A percentile compares a stretch with the other conserved stretches of the same genome.
Evolutionary conservation across 768 basidiomycete species (phyloP).

Genomic region (Boletus rubropictus): DNA sequence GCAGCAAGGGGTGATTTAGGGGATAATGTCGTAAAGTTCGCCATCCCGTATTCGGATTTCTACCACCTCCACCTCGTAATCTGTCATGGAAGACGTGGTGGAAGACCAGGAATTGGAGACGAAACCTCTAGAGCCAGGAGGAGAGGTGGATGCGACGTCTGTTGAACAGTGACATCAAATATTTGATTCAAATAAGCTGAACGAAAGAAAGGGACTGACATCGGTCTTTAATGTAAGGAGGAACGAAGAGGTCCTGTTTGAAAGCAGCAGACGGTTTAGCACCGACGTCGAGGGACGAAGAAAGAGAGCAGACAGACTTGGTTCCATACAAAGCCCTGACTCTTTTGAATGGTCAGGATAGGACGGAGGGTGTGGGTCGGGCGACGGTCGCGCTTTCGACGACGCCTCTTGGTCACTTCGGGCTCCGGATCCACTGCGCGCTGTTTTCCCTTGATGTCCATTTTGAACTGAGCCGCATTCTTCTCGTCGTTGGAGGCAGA

Average conservation of each 20-base stretch:
- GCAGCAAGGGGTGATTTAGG: conserved; percentile 26
- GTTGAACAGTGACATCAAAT: not conserved
- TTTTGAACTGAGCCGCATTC: conserved; percentile 39
- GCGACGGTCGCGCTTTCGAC: conserved; percentile 50
- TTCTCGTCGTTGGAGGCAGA: conserved; percentile 28
- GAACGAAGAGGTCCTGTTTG: conserved; percentile 76
- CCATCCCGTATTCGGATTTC: conserved; percentile 80
- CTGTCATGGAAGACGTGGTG: conserved; percentile 57
- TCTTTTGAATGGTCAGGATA: conserved; percentile 79
- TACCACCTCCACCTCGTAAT: conserved; percentile 83
- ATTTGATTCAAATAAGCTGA: conserved; percentile 5
- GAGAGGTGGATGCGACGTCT: conserved; percentile 83
- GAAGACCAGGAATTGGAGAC: conserved; percentile 66
- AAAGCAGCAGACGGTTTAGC: not conserved
- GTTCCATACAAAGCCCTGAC: conserved; percentile 90
- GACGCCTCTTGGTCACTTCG: conserved; percentile 44
- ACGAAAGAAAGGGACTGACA: conserved; percentile 48
- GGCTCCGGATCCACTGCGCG: conserved; percentile 65
- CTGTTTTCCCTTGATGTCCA: conserved; percentile 76
- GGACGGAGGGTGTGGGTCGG: conserved; percentile 64
- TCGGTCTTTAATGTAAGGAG: conserved; percentile 85
- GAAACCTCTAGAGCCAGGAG: conserved; percentile 62
- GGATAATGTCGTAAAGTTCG: conserved; percentile 74
- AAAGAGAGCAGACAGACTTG: conserved; percentile 53
- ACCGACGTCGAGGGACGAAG: not conserved